Conservation (phyloP, 805 yeast species). For the Wickerhamiella qilinensis region DNA sequence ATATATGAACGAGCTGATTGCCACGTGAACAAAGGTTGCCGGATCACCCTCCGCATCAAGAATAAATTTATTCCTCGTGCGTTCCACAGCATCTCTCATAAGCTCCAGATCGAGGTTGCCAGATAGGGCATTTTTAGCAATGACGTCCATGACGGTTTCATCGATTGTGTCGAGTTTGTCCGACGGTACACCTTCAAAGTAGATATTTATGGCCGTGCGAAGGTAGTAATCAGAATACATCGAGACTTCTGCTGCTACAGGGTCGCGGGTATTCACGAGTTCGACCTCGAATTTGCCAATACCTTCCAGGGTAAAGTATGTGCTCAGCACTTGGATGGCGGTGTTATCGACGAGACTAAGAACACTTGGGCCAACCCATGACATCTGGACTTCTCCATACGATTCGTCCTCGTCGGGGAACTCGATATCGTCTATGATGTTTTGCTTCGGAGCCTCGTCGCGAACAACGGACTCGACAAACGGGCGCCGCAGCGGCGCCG, state of each 20-base stretch:
- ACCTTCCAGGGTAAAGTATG: slow-evolving; percentile 62
- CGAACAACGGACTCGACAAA: slow-evolving; percentile 43
- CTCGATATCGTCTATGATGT: slow-evolving; percentile 35
- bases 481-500: slow-evolving; percentile 36
- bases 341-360: slow-evolving; percentile 35
- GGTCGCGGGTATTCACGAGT: slow-evolving; percentile 69
- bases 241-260: slow-evolving; percentile 57
- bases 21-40: slow-evolving; percentile 42
- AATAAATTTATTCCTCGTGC: slow-evolving; percentile 39
- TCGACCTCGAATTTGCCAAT: slow-evolving; percentile 56
- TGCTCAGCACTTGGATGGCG: slow-evolving; percentile 57
- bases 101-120: slow-evolving; percentile 43
- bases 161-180: slow-evolving; percentile 41
- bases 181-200: slow-evolving; percentile 60
- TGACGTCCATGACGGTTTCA: slow-evolving; percentile 30
- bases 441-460: slow-evolving; percentile 28
- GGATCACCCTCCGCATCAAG: slow-evolving; percentile 32
- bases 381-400: slow-evolving; percentile 53
- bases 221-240: slow-evolving; percentile 62
- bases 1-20: slow-evolving; percentile 66
- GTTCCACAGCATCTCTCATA: slow-evolving; percentile 52
- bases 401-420: slow-evolving; percentile 87
- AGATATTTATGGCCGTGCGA: slow-evolving; percentile 39
- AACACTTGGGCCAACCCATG: slow-evolving; percentile 71
- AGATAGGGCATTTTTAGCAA: slow-evolving; percentile 28